phyloP scores from a whole-genome alignment of 164 flowering plant genomes.

The Santalum album region DNA sequence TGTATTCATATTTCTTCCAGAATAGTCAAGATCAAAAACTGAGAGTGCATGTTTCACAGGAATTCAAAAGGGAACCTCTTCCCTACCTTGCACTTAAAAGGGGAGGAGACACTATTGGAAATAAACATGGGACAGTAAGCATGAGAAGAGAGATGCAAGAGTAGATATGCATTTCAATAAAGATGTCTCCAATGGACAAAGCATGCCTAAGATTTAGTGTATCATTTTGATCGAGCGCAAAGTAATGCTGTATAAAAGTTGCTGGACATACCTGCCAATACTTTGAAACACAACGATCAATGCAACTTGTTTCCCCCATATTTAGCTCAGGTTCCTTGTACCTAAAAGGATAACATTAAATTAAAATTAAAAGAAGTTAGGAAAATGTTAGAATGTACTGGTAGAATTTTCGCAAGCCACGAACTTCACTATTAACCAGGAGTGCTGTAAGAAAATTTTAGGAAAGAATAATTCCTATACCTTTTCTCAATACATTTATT shows the following conservation, averaged over 20 bases:
- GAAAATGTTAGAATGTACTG: neutral
- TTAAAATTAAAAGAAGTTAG: neutral
- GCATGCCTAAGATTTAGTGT: neutral
- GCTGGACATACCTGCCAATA: slow-evolving; percentile 75
- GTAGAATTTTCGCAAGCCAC: neutral
- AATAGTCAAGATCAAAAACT: neutral
- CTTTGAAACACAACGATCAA: slow-evolving; percentile 94
- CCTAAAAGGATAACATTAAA: slow-evolving; percentile 30
- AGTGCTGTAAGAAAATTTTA: neutral
- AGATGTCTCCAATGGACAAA: neutral
- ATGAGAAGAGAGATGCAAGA: too few species aligned
- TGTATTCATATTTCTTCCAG: neutral
- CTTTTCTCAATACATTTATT: slow-evolving; percentile 79
- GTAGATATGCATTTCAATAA: too few species aligned
- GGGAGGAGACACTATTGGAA: too few species aligned
- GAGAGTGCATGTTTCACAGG: too few species aligned
- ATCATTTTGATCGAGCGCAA: neutral
- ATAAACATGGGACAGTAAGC: too few species aligned
- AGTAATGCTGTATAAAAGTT: neutral
- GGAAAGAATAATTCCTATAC: slow-evolving; percentile 26
- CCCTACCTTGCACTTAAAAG: too few species aligned
- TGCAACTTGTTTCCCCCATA: slow-evolving; percentile 97
- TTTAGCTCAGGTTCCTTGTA: slow-evolving; percentile 90
- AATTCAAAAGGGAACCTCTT: too few species aligned
- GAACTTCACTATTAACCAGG: neutral